Conservation (phyloP, 2,329 filamentous ascomycete genomes). For the Botryotinia convoluta region DNA sequence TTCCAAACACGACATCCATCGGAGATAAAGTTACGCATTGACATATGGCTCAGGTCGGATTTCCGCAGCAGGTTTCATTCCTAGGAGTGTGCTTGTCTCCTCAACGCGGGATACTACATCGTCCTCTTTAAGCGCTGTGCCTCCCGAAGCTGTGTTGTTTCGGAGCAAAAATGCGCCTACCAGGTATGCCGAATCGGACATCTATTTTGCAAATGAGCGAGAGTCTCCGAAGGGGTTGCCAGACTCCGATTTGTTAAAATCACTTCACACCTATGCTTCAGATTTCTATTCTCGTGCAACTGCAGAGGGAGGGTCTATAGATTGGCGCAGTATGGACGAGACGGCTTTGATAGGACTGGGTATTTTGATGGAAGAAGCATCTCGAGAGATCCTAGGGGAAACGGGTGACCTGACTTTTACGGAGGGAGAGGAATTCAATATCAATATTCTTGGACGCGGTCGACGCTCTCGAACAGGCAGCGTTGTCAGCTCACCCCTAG, state of each 20-base stretch:
- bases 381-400: constrained; percentile 57
- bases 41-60: constrained; percentile 40
- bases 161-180: constrained; percentile 60
- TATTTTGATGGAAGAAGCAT: constrained; percentile 70
- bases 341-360: constrained; percentile 74
- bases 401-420: constrained; percentile 71
- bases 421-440: constrained; percentile 46
- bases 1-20: background rate
- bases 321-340: constrained; percentile 68
- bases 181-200: constrained; percentile 68
- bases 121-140: constrained; percentile 43
- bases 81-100: constrained; percentile 29
- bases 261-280: constrained; percentile 65
- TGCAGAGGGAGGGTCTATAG: constrained; percentile 34
- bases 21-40: constrained; percentile 11
- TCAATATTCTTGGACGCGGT: constrained; percentile 1
- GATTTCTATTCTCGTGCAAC: constrained; percentile 55
- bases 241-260: constrained; percentile 66
- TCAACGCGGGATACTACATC: constrained; percentile 35
- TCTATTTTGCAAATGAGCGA: constrained; percentile 64
- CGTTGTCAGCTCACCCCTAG: constrained; percentile 6
- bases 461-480: constrained; percentile 1
- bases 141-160: constrained; percentile 72
- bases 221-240: constrained; percentile 58
- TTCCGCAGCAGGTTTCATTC: constrained; percentile 44